Percentiles rank a stretch among this genome's conserved stretches.
Evolutionary conservation across 1,139 yeast genomes (phyloP).

Genomic region (Blastobotrys indianensis): DNA sequence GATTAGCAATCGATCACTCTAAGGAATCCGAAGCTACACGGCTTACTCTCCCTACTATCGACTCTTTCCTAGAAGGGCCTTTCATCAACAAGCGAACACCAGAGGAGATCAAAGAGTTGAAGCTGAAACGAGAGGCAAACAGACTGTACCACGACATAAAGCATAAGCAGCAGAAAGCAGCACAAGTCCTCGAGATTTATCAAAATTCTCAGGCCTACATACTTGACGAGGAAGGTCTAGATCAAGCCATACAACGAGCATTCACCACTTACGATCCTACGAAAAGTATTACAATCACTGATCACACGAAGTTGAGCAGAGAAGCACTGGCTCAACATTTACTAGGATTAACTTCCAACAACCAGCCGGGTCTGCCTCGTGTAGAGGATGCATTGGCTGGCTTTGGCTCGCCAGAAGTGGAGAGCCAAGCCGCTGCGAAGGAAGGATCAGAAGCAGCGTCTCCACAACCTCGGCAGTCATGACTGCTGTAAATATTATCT

Average conservation of each 20-base stretch:
- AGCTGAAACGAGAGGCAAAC: slow-evolving; percentile 49
- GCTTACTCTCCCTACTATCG: slow-evolving; percentile 77
- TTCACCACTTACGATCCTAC: slow-evolving; percentile 30
- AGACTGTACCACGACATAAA: slow-evolving; percentile 42
- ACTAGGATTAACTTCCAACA: slow-evolving; percentile 32
- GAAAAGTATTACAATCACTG: not conserved
- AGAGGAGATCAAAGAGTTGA: slow-evolving; percentile 51
- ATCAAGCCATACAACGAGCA: slow-evolving; percentile 50
- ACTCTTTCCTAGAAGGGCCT: slow-evolving; percentile 55
- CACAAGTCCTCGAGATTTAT: slow-evolving; percentile 58
- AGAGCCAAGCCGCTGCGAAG: too few relatives aligned
- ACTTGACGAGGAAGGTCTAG: slow-evolving; percentile 58
- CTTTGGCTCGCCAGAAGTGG: too few relatives aligned
- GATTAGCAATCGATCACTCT: slow-evolving; percentile 32
- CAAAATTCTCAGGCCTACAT: slow-evolving; percentile 64
- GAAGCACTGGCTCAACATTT: slow-evolving; percentile 20
- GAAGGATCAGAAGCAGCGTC: too few relatives aligned
- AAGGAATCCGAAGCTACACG: slow-evolving; percentile 47
- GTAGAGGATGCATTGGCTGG: slow-evolving; percentile 37
- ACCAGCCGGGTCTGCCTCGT: slow-evolving; percentile 46
- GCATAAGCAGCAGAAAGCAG: slow-evolving; percentile 45
- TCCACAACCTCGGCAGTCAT: too few relatives aligned
- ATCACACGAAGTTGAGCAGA: slow-evolving; percentile 7
- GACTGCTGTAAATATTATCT: too few relatives aligned
- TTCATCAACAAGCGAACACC: slow-evolving; percentile 65